Percentiles rank a stretch among this genome's conserved stretches.
These are phyloP conservation scores for Trametes versicolor DNA, from an alignment of 1,284 basidiomycete species.

Conservation along the genomic window DNA sequence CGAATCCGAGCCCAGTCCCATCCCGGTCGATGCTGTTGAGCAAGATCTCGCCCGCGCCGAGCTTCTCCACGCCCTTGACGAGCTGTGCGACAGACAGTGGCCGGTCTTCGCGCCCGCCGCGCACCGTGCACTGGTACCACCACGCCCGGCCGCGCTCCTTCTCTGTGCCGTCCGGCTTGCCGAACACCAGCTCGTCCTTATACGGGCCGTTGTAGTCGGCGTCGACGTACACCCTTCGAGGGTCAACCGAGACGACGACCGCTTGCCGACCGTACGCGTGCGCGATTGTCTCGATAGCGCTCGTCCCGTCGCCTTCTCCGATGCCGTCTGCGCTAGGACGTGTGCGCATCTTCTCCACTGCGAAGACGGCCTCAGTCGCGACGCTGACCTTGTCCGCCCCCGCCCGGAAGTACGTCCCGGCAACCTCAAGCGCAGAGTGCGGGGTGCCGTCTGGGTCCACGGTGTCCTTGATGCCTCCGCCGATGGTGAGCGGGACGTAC, in stretches of 20 bases:
- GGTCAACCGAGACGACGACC: conserved; percentile 98
- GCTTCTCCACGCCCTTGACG: conserved; percentile 85
- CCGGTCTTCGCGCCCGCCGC: conserved; percentile 90
- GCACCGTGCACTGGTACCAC: conserved; percentile 99
- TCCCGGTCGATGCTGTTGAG: conserved; percentile 98
- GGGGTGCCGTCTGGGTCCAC: conserved; percentile 95
- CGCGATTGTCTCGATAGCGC: conserved; percentile 95
- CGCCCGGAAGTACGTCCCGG: conserved; percentile 95
- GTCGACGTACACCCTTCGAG: conserved; percentile 88
- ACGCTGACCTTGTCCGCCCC: conserved; percentile 99
- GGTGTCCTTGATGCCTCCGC: conserved; percentile 97
- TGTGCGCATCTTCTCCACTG: conserved; percentile 86
- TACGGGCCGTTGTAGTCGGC: conserved; percentile 75
- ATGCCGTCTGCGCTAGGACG: conserved; percentile 46
- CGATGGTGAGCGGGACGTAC: conserved; percentile 99
- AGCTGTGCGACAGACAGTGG: conserved; percentile 94
- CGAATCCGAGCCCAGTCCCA: conserved; percentile 94
- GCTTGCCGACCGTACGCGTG: conserved; percentile 95
- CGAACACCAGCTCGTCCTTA: conserved; percentile 72
- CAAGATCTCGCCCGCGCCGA: conserved; percentile 96
- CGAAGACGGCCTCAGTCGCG: conserved; percentile 94
- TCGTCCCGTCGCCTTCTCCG: conserved; percentile 69
- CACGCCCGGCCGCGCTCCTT: conserved; percentile 82
- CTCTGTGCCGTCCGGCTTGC: conserved; percentile 57
- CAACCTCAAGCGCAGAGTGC: conserved; percentile 91